A percentile compares a stretch with the other conserved stretches of the same genome.
phyloP scores from a whole-genome alignment of 164 flowering plant species.

The Macadamia integrifolia region DNA sequence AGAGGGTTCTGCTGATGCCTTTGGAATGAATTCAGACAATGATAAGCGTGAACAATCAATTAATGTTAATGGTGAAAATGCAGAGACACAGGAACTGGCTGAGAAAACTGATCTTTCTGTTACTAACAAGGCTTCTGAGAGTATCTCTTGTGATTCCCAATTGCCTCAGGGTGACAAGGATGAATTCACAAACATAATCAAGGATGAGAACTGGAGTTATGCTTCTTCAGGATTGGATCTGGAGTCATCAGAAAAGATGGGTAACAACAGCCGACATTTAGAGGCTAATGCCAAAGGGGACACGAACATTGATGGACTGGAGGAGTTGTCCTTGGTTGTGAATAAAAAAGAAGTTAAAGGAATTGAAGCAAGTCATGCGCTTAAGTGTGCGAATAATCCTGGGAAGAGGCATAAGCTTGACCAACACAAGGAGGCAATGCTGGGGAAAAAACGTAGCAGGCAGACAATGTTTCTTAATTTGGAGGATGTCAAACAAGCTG shows the following conservation, averaged over 20 bases:
- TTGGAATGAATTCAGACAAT: constrained; percentile 7
- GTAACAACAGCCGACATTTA: constrained; percentile 19
- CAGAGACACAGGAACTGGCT: constrained; percentile 20
- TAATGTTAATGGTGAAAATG: constrained; percentile 13
- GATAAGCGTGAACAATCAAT: constrained; percentile 15
- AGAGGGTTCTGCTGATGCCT: constrained; percentile 33
- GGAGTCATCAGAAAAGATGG: constrained; percentile 24
- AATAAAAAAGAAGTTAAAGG: constrained; percentile 52
- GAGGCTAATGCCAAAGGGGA: constrained; percentile 26
- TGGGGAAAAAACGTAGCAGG: constrained; percentile 43
- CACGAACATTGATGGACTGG: constrained; percentile 25
- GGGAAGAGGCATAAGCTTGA: constrained; percentile 57
- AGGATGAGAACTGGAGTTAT: constrained; percentile 15
- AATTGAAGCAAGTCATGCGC: constrained; percentile 51
- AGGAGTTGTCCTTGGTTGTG: constrained; percentile 26
- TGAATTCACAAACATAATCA: neutral
- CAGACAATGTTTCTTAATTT: constrained; percentile 39
- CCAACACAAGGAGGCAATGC: constrained; percentile 59
- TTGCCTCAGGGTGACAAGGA: constrained; percentile 7
- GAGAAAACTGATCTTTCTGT: constrained; percentile 14
- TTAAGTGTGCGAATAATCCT: constrained; percentile 43
- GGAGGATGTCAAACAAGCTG: constrained; percentile 71
- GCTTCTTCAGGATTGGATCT: constrained; percentile 20
- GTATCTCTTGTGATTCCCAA: constrained; percentile 11
- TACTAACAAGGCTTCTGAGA: constrained; percentile 5